Evolutionary conservation across 2,329 filamentous ascomycete species (phyloP), one percentile per base, ranked within the genome.

Genomic region (Aureobasidium sp.): DNA sequence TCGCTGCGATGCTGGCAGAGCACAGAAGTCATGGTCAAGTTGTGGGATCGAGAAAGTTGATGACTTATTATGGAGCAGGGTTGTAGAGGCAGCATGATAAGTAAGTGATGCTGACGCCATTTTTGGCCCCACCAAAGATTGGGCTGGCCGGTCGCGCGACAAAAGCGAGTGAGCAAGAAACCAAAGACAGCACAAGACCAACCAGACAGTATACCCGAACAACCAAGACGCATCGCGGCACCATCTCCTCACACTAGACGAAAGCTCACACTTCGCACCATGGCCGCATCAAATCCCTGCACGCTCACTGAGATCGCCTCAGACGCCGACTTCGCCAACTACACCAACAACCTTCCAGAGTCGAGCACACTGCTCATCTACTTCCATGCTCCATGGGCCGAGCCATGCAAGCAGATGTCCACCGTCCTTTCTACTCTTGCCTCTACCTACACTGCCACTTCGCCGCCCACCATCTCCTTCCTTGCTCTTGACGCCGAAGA

Each of bases 331-430:
- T 97, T 94, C 85, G 80, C 86, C 67, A 78, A 84, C 67, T 82
- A 88, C 72, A 79, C 90, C 66, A 79, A 81, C 66, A 81, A 84
- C 47, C 80, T 92, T 13, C 84, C 89, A 12, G 72, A 50, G 26
- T 32, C 26, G 23, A 51, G 34, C 44, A 60, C 57, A 64, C 82
- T 93, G 66, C 82, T 97, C 71, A 85, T 96, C 72, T 97, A 92
- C 74, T 99, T 99, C 81, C 89, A 97, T 75, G 91, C 94, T 23
- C 89, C 92, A 67, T 99, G 94, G 94, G 94, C 94, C 34, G 91
- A 91, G 64, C 94, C 94, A 50, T 97, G 94, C 80, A 87, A 89
- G 66, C 91, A 97, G 77, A 97, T 97, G 92, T 85, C 84, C 68
- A 89, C 87, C 56, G 89, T 97, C 68, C 85, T 99, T 67, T 82